These are phyloP conservation scores for Auriscalpium microsporum DNA, from an alignment of 768 basidiomycete species.

Conservation along the genomic window DNA sequence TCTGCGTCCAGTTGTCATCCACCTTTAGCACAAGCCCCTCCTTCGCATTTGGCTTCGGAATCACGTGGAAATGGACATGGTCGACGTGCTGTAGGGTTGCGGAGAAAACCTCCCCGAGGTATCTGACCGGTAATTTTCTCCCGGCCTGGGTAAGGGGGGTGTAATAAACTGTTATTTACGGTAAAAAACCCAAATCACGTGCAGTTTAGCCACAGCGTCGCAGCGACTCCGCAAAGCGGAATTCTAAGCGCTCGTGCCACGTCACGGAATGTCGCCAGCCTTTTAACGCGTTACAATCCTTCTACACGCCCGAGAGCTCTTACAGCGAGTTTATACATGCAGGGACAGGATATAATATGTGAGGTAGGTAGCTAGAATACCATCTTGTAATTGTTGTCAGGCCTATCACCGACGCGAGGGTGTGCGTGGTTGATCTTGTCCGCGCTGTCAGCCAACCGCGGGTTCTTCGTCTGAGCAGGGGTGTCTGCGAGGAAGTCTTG, in stretches of 20 bases:
- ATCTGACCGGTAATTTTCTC: constrained; percentile 4
- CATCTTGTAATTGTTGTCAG: not conserved
- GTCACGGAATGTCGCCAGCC: too few species aligned
- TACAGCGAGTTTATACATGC: not conserved
- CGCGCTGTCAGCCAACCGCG: not conserved
- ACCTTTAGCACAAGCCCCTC: constrained; percentile 31
- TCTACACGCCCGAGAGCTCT: not conserved
- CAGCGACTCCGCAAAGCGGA: not conserved
- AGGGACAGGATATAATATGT: not conserved
- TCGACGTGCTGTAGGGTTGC: constrained; percentile 20
- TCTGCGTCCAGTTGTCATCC: constrained; percentile 30
- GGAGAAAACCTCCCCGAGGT: not conserved
- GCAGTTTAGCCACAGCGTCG: not conserved
- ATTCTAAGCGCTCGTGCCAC: not conserved
- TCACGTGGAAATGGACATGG: constrained; percentile 43
- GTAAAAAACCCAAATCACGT: not conserved
- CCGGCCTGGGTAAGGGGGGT: constrained; percentile 3
- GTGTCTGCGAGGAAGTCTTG: not conserved
- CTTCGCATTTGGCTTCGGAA: constrained; percentile 33
- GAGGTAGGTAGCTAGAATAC: not conserved
- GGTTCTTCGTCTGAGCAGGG: not conserved
- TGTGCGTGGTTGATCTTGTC: not conserved
- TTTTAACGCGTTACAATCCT: not conserved
- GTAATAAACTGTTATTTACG: not conserved
- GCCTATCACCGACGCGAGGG: not conserved